Evolutionary conservation across 192 early-diverging fungal species (phyloP), one percentile per base, ranked within the genome.

Genomic region (Coemansia aciculifera): DNA sequence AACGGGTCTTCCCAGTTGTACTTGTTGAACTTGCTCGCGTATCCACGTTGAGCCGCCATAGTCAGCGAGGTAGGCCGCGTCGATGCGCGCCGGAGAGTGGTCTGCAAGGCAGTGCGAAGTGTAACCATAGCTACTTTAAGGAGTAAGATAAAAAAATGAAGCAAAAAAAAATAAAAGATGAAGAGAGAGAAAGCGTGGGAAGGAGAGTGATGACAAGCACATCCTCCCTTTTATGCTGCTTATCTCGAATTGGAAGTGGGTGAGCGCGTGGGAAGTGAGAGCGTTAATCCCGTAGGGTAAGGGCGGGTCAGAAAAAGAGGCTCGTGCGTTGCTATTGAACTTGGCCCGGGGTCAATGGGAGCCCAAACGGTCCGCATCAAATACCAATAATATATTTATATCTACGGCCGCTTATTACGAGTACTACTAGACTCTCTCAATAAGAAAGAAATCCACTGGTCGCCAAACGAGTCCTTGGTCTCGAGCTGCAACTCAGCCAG

Each of bases 1-100:
- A 98, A 77, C 3, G 95, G 88, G 64, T 98, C 97, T 36, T 87
- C 85, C 90, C 90, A 93, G 82, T 92, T 85, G 80, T 92, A 93
- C 73, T 90, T 92, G 34, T 84, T 86, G 69, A 88, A 69, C 72
- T 84, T 84, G 59, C 54, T 75, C 0, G 81, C 72, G 34, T 75
- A 83, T 0, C 69, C 64, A 10, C 80, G 75, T n/a, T 36, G 32
- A 11, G 57, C 51, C 62, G 38, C 8, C 59, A 27, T 27, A 27
- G 27, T 27, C 27, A 39, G 19, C 21, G 17, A 2, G 5, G 56
- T 5, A 5, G 56, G 36, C 19, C 59, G 19, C 7, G 36, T 39
- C 7, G 59, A 39, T 23, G 59, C 34, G 56, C 56, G 56, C 56
- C 9, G n/a, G 21, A 60, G 59, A 17, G 36, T 38, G 36, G 9